Base-by-base conservation (phyloP, 148 eudicot genomes). In the Suaeda aralocaspica region DNA sequence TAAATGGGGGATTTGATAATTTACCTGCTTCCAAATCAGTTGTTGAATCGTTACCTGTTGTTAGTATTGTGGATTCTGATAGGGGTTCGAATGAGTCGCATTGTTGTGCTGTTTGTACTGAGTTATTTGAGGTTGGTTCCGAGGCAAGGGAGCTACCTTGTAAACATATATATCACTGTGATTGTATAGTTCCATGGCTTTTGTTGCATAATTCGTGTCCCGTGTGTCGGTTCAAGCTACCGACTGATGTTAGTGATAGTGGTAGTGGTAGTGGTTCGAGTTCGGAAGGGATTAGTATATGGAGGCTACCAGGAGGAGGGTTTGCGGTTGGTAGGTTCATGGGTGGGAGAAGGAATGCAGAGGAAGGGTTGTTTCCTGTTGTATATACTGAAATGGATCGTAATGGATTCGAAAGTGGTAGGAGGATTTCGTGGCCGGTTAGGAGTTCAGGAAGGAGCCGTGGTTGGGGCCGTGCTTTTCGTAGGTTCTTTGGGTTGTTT, bases 221-320 rank as follows among this genome's bases (percentile, higher is more conserved):
- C 2, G 82, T 86, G 53, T 86, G 89, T 51, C 78, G 89, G 14
- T 61, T 57, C 36, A 77, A 86, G 69, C 52, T 86, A 48, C 84
- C 84, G 1, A 28, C 77, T 7, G 84, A 79, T 55, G 59, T 14
- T 65, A 46, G 24, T 46, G 49, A 12, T 62, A 34, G 19, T 53
- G 56, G 16, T 33, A 48, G 34, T 68, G 66, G 21, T 69, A 63
- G 74, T 36, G 62, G 16, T 16, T 29, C 28, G 10, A 62, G 33
- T 13, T 69, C 55, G 4, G 70, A 21, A 71, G 70, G 64, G 65
- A 59, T 52, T 67, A 30, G 26, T 74, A 75, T 10, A 81, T 83
- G 89, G 89, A 79, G 85, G 45, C 65, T 83, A 9, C 89, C 89
- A 1, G 82, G 89, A 41, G 89, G 89, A 1, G 89, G 89, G 5